These are phyloP conservation scores for Anethum foeniculum DNA, from an alignment of 140 eudicot genomes.

Conservation along the genomic window DNA sequence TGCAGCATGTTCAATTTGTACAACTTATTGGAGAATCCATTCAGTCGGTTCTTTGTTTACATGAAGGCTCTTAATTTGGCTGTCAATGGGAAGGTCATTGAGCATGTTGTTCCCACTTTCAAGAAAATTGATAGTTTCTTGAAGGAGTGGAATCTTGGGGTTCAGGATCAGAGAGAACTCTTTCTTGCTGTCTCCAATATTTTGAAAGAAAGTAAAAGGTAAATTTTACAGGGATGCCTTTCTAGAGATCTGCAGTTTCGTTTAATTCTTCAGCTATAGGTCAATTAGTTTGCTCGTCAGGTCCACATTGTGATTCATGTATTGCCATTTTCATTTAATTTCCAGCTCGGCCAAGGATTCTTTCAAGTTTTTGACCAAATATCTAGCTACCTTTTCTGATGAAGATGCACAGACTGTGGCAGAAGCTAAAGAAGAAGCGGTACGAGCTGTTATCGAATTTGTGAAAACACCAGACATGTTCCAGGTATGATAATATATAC, in stretches of 20 bases:
- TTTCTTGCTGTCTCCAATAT: constrained; percentile 53
- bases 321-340: constrained; percentile 13
- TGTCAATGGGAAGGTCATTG: constrained; percentile 58
- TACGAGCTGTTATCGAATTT: constrained; percentile 57
- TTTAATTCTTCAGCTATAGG: background rate
- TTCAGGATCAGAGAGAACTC: constrained; percentile 75
- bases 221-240: background rate
- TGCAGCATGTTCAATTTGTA: constrained; percentile 83
- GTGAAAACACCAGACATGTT: constrained; percentile 76
- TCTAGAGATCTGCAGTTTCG: background rate
- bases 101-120: constrained; percentile 64
- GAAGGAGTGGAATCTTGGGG: constrained; percentile 78
- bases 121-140: constrained; percentile 67
- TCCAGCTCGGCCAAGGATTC: constrained; percentile 73
- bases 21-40: constrained; percentile 78
- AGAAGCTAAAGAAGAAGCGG: constrained; percentile 84
- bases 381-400: constrained; percentile 70
- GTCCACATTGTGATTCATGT: background rate
- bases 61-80: constrained; percentile 84
- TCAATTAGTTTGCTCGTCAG: background rate
- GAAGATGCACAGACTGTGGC: constrained; percentile 42
- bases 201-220: constrained; percentile 78
- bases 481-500: constrained; percentile 44
- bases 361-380: constrained; percentile 52
- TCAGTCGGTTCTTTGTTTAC: constrained; percentile 72